A percentile compares a stretch with the other conserved stretches of the same genome.
phyloP scores from a whole-genome alignment of 2,329 filamentous ascomycete genomes.

The Claviceps sp. region DNA sequence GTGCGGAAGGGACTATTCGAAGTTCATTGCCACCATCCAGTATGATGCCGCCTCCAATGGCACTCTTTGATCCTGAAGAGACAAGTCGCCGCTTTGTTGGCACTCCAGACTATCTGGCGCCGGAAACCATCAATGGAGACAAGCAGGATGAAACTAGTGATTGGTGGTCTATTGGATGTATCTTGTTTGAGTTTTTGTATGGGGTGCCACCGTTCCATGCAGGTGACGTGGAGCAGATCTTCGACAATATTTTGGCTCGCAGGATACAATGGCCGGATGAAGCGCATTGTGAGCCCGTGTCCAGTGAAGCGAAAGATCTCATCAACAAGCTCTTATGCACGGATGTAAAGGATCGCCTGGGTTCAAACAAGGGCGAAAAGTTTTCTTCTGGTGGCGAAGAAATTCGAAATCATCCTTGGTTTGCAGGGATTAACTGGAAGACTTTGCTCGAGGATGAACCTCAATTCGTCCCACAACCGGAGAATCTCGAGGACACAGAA shows the following conservation, averaged over 20 bases:
- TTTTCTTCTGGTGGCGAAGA: slow-evolving; percentile 77
- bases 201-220: slow-evolving; percentile 92
- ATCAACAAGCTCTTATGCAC: slow-evolving; percentile 86
- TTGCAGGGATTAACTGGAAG: slow-evolving; percentile 76
- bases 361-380: slow-evolving; percentile 73
- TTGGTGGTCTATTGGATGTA: slow-evolving; percentile 99
- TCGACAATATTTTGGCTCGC: slow-evolving; percentile 86
- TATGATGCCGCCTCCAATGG: slow-evolving; percentile 85
- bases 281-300: slow-evolving; percentile 58
- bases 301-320: slow-evolving; percentile 79
- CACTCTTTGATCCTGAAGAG: slow-evolving; percentile 89
- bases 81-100: slow-evolving; percentile 88
- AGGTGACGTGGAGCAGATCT: slow-evolving; percentile 78
- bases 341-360: slow-evolving; percentile 68
- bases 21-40: slow-evolving; percentile 34
- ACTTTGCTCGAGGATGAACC: slow-evolving; percentile 88
- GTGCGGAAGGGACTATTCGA: slow-evolving; percentile 21
- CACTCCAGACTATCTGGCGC: slow-evolving; percentile 91
- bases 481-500: slow-evolving; percentile 94
- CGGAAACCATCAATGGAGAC: slow-evolving; percentile 89
- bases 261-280: slow-evolving; percentile 88
- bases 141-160: slow-evolving; percentile 97
- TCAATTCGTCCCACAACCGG: slow-evolving; percentile 82
- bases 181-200: slow-evolving; percentile 90
- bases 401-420: slow-evolving; percentile 83